Base-by-base conservation (phyloP, 306 rosid species). In the Lablab purpureus region DNA sequence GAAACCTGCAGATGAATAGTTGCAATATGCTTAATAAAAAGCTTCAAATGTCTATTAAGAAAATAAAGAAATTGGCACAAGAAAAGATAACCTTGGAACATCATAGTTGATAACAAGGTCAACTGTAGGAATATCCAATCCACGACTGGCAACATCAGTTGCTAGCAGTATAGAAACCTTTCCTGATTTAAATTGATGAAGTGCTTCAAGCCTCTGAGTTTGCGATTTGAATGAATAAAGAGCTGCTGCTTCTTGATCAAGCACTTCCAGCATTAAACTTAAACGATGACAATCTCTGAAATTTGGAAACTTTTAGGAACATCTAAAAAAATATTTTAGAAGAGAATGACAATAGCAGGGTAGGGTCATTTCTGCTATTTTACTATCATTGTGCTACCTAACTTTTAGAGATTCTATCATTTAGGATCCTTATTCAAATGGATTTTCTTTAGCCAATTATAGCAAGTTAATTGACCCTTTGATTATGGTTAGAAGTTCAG, bases 121-220 rank as follows among this genome's bases (percentile, higher is more conserved):
- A 77, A 94, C 95, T 4, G 97, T 91, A 23, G 95, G 95, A 83
- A 94, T 92, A 80, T 94, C 97, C 87, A 94, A 86, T 79, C 99
- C 99, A 10, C 97, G 97, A 70, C 94, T 85, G 65, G 95, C 97
- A 83, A 94, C 97, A 91, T 94, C 97, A 49, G 97, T 94, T 40
- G 99, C 99, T 28, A 94, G 86, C 84, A 94, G 81, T 73, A 89
- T 72, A 82, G 99, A 81, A 84, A 84, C 92, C 82, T 81, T 88
- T 76, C 97, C 95, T 11, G 97, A 91, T 88, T 94, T 92, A 87
- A 94, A 92, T 46, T 81, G 85, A 67, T 92, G 90, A 18, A 94
- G 86, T 36, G 97, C 94, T 40, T 91, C 81, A 73, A 94, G 95
- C 86, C 97, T 89, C 56, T 84, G 85, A 84, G 91, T 51, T 87